Base-by-base conservation (phyloP, 495 filamentous ascomycete genomes). In the Aspergillus nanangensis region DNA sequence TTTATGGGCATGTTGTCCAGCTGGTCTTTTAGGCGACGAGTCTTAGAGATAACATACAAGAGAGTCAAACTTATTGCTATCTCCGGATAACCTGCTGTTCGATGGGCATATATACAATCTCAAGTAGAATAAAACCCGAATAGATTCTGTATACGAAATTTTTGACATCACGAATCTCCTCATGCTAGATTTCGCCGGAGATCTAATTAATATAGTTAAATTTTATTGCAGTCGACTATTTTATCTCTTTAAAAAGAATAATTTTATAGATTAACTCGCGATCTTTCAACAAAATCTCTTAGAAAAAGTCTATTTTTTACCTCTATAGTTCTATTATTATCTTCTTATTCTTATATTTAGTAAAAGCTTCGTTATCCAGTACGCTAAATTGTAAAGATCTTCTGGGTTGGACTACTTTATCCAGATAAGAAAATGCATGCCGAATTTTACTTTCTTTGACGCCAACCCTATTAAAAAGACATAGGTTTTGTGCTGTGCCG, bases 1-100 rank as follows among this genome's bases (percentile, higher is more conserved):
- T 41, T 41, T 17, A 41, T 41, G 38, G 38, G 38, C 38, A 24
- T 21, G 13, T 41, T 21, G 18, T 41, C 38, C 17, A 41, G 9
- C 11, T 41, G 38, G 38, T 17, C 38, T 9, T 41, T 41, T 21
- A 21, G 38, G 21, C 38, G 38, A 2, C 38, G 38, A 24, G 38
- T 41, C 11, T 24, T 41, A 24, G 38, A 15, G 17, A 41, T 41
- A 21, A 41, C 38, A 11, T 10, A 41, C 17, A 24, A 22, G 38
- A 13, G 20, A 41, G 8, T 41, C 38, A 24, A 21, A 21, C 17
- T 4, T 17, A 21, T 24, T 21, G 38, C 38, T 41, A 15, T 22
- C 17, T 41, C 38, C 38, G 24, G 38, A 41, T 15, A 41, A 24
- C 10, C 18, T 41, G 20, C 38, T 21, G 20, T 41, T 41, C 17